These are phyloP conservation scores for Penicillium goetzii DNA, from an alignment of 495 filamentous ascomycete species.

Conservation along the genomic window DNA sequence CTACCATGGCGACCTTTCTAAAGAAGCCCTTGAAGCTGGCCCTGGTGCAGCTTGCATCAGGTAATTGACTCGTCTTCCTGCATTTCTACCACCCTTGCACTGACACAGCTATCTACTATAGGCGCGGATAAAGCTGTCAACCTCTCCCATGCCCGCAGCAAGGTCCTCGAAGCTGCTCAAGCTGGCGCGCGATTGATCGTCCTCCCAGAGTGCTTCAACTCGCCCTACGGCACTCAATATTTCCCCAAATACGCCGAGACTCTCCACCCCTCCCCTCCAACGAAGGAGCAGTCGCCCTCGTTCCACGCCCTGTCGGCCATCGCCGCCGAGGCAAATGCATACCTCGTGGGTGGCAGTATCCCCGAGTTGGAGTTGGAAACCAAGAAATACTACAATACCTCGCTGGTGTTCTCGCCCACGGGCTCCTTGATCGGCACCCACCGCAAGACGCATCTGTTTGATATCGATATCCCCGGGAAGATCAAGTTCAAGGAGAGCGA, in stretches of 20 bases:
- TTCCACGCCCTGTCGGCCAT: conserved; percentile 83
- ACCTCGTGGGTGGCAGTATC: conserved; percentile 90
- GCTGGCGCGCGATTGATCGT: conserved; percentile 68
- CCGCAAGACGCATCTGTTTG: conserved; percentile 96
- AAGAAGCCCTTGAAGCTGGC: conserved; percentile 78
- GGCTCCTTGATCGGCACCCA: conserved; percentile 83
- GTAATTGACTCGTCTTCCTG: conserved; percentile 33
- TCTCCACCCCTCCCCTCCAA: conserved; percentile 77
- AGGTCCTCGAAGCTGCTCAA: conserved; percentile 79
- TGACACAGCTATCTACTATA: conserved; percentile 27
- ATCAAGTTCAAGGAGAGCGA: conserved; percentile 91
- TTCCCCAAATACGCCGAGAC: conserved; percentile 93
- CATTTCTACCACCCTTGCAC: background rate
- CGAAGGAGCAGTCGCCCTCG: conserved; percentile 69
- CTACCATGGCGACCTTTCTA: conserved; percentile 58
- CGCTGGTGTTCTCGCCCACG: conserved; percentile 75
- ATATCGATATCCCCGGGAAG: conserved; percentile 95
- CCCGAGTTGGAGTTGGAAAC: conserved; percentile 69
- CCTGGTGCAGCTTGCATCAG: conserved; percentile 78
- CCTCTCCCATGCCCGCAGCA: conserved; percentile 75
- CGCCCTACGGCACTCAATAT: conserved; percentile 88
- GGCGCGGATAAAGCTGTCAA: conserved; percentile 84
- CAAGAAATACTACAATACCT: conserved; percentile 90
- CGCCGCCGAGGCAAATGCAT: conserved; percentile 73
- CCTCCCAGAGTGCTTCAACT: conserved; percentile 92